Conservation (phyloP, 2,329 filamentous ascomycete species). For the Hirsutella minnesotensis region DNA sequence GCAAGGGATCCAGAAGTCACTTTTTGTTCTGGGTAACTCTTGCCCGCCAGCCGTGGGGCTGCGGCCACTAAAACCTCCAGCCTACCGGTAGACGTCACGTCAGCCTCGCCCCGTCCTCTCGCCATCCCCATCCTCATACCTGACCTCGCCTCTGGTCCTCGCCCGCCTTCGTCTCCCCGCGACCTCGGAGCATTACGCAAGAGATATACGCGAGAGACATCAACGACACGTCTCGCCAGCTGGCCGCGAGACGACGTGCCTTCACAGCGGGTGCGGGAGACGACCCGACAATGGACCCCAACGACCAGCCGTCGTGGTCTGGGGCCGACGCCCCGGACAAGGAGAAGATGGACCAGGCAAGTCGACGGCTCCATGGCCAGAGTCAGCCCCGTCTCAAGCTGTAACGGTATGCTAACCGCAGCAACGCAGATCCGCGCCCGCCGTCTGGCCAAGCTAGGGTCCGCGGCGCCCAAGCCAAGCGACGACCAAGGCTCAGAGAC, state of each 20-base stretch:
- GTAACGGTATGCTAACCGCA: neutral
- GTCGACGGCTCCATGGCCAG: no score
- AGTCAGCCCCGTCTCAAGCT: no score
- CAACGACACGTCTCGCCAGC: constrained; percentile 1
- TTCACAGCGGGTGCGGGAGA: neutral
- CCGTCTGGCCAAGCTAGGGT: constrained; percentile 37
- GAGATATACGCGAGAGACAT: neutral
- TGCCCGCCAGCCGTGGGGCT: no score
- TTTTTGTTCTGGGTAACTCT: no score
- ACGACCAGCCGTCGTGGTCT: constrained; percentile 26
- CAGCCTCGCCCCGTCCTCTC: no score
- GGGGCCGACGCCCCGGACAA: constrained; percentile 42
- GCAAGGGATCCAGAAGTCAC: no score
- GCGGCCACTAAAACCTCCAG: no score
- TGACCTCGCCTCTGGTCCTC: no score
- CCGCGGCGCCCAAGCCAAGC: constrained; percentile 19
- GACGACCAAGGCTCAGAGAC: constrained; percentile 16
- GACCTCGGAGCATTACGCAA: no score
- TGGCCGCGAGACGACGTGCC: neutral
- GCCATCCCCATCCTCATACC: no score
- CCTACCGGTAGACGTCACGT: no score
- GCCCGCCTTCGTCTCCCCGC: no score
- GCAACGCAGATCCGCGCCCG: constrained; percentile 32
- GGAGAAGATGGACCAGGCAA: constrained; percentile 47
- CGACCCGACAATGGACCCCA: constrained; percentile 30